Evolutionary conservation across 805 yeast genomes (phyloP).

Genomic region (Starmera amethionina): DNA sequence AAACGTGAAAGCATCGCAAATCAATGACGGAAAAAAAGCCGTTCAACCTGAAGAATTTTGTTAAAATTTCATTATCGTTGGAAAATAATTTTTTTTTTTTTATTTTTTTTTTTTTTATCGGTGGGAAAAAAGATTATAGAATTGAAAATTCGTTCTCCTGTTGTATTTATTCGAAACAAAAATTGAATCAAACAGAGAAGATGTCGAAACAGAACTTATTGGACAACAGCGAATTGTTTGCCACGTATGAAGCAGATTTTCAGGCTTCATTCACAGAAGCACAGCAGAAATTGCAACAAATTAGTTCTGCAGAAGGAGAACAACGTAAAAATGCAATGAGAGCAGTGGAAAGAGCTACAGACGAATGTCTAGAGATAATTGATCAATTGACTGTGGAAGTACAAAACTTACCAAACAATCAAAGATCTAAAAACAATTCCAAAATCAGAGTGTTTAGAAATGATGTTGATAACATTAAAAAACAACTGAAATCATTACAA

Average conservation of each 20-base stretch:
- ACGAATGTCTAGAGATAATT: conserved; percentile 69
- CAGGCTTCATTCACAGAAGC: conserved; percentile 64
- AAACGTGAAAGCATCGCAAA: no score
- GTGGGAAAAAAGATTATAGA: no score
- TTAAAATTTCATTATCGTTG: no score
- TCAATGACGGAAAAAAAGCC: no score
- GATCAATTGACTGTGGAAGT: conserved; percentile 88
- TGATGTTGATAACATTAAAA: conserved; percentile 51
- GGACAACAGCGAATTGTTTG: conserved; percentile 18
- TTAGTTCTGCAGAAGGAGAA: conserved; percentile 39
- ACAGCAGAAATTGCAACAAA: conserved; percentile 49
- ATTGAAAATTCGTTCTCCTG: no score
- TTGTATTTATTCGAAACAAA: neutral
- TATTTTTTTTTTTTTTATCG: no score
- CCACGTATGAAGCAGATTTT: conserved; percentile 29
- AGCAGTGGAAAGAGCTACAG: conserved; percentile 58
- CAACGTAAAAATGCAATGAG: conserved; percentile 45
- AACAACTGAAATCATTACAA: conserved; percentile 40
- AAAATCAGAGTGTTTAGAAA: conserved; percentile 63
- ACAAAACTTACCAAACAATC: conserved; percentile 66
- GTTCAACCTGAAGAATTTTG: no score
- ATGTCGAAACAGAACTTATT: conserved; percentile 18
- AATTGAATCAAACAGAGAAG: neutral
- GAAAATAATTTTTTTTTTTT: no score
- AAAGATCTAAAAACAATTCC: conserved; percentile 62